Percentiles rank a stretch among this genome's conserved stretches.
Conservation (phyloP, 148 eudicot genomes). For the Gaultheria prostrata region DNA sequence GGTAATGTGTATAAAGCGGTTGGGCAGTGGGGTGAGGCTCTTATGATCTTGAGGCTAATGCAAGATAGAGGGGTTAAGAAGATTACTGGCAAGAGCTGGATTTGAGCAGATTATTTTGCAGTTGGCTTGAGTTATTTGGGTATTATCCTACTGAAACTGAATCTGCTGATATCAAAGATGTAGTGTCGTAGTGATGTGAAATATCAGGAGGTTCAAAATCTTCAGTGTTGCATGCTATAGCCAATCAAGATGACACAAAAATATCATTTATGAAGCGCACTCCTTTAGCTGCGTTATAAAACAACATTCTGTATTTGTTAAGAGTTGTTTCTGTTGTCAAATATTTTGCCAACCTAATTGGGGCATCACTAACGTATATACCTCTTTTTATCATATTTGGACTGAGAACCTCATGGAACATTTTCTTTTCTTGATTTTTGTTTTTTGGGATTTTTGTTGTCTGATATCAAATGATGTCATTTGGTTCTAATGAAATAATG, state of each 20-base stretch:
- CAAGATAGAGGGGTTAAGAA: conserved; percentile 62
- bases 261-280: background rate
- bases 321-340: background rate
- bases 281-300: background rate
- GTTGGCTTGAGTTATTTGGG: background rate
- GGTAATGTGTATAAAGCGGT: conserved; percentile 61
- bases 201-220: background rate
- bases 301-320: background rate
- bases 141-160: background rate
- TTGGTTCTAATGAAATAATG: background rate
- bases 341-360: background rate
- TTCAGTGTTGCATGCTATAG: background rate
- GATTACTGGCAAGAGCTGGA: conserved; percentile 75
- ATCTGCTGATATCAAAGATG: background rate
- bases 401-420: background rate
- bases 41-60: conserved; percentile 50
- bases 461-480: background rate
- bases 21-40: conserved; percentile 76
- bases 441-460: background rate
- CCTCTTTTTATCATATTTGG: background rate
- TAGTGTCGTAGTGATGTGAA: background rate
- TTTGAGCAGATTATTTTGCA: conserved; percentile 30
- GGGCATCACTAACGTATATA: background rate
- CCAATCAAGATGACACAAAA: background rate
- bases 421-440: background rate